phyloP scores from a whole-genome alignment of 495 filamentous ascomycete species.

The Daldinia grandis region DNA sequence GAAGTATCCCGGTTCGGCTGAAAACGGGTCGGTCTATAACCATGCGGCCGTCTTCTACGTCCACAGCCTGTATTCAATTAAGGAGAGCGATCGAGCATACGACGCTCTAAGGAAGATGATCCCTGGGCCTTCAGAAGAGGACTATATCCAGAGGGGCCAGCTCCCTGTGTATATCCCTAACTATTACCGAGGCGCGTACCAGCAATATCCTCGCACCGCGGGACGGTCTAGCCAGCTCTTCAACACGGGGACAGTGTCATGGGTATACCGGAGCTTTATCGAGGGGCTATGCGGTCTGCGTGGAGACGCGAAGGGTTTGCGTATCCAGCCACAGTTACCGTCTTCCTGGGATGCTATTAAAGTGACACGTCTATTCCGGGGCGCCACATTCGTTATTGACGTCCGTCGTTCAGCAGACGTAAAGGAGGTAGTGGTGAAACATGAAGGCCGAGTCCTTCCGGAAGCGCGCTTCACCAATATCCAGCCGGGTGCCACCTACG shows the following conservation, averaged over 20 bases:
- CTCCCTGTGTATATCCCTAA: constrained; percentile 65
- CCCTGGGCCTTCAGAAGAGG: constrained; percentile 59
- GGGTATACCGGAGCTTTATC: constrained; percentile 63
- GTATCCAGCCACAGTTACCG: constrained; percentile 59
- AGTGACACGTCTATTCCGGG: constrained; percentile 59
- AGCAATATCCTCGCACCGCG: constrained; percentile 59
- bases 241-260: constrained; percentile 65
- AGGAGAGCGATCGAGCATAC: constrained; percentile 60
- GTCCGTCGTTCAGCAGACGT: constrained; percentile 53
- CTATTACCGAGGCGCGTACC: constrained; percentile 64
- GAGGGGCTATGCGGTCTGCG: constrained; percentile 63
- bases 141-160: constrained; percentile 63
- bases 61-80: constrained; percentile 59
- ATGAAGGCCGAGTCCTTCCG: constrained; percentile 47
- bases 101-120: constrained; percentile 59
- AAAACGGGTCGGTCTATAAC: constrained; percentile 66
- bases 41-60: constrained; percentile 64
- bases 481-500: constrained; percentile 50
- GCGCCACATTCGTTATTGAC: constrained; percentile 59
- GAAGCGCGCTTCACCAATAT: constrained; percentile 52
- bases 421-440: constrained; percentile 51
- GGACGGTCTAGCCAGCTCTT: constrained; percentile 64
- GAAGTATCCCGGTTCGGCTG: constrained; percentile 63
- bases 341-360: constrained; percentile 58
- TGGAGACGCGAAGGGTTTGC: constrained; percentile 57